A percentile compares a stretch with the other conserved stretches of the same genome.
Conservation (phyloP, 176 grass and related monocot genomes). For the Aegilops longissima region DNA sequence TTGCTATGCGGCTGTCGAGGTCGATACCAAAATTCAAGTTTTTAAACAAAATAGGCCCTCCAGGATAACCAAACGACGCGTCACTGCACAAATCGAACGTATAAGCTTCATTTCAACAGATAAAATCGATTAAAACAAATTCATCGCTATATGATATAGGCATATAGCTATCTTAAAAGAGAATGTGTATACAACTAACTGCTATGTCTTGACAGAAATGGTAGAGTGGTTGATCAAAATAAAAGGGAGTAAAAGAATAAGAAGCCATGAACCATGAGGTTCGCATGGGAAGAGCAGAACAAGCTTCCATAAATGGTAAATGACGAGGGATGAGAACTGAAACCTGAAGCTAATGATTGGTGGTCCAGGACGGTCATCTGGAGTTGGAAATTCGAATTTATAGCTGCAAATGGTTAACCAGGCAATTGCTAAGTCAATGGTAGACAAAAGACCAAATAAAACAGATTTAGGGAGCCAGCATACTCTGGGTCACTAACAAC, state of each 20-base stretch:
- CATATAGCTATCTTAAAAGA: background rate
- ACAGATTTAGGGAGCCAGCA: conserved; percentile 18
- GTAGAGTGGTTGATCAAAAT: background rate
- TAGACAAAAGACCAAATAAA: conserved; percentile 28
- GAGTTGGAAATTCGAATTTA: conserved; percentile 98
- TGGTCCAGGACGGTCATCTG: conserved; percentile 85
- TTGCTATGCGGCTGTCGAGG: conserved; percentile 93
- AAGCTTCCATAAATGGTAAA: conserved; percentile 19
- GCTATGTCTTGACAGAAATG: conserved; percentile 1
- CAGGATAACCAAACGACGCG: conserved; percentile 96
- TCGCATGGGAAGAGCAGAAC: background rate
- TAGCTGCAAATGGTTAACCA: conserved; percentile 60
- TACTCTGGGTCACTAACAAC: conserved; percentile 99
- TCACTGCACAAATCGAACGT: conserved; percentile 53
- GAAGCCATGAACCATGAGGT: background rate
- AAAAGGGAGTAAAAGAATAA: background rate
- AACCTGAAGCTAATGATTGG: conserved; percentile 99
- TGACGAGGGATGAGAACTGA: conserved; percentile 19
- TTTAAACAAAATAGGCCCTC: conserved; percentile 88
- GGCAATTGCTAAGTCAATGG: conserved; percentile 26
- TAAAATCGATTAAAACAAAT: background rate
- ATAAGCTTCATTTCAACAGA: background rate
- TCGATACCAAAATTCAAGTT: conserved; percentile 99
- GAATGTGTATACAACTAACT: conserved; percentile 2
- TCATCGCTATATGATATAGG: background rate